Base-by-base conservation (phyloP, 768 basidiomycete genomes). In the Suillus occidentalis region DNA sequence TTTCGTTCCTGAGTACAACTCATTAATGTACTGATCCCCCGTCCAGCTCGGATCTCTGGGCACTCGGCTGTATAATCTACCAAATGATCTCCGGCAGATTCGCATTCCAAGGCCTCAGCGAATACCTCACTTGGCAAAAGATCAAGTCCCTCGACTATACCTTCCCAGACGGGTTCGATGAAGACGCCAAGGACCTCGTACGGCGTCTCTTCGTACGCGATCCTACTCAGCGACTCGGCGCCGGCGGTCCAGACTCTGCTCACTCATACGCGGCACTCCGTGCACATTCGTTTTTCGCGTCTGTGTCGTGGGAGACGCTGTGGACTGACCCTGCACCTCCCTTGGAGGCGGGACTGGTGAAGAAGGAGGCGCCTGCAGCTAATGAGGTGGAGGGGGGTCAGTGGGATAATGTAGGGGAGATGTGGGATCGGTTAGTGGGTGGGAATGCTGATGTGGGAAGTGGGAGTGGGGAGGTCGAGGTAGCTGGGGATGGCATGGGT, bases 61-160 rank as follows among this genome's bases (percentile, higher is more conserved):
- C 95, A 6, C 83, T 97, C 31, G 97, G 95, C 2, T 98, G 97
- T 77, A 89, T 98, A 52, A 77, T 99, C 25, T 99, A 87, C 77
- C 96, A 98, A 75, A 90, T 98, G 83, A 88, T n/a, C n/a, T n/a
- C n/a, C n/a, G n/a, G n/a, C n/a, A n/a, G n/a, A n/a, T n/a, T n/a
- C n/a, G n/a, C n/a, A 2, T 99, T 99, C 80, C 87, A 92, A 67
- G 95, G 91, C 5, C 81, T 89, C 7, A 95, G 95, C 0, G 94
- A 98, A 65, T 98, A 96, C 72, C 86, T 97, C 65, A 97, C 92
- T 37, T 96, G 95, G 86, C 90, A 97, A 73, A 95, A 94, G 79
- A 93, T 99, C 78, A 91, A 95, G 77, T 84, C 87, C 53, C 81
- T 92, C 56, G 91, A 97, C 55, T 98, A 95, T 78, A 81, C 86